These are phyloP conservation scores for Sonneratia alba DNA, from an alignment of 345 rosid species.

Conservation along the genomic window DNA sequence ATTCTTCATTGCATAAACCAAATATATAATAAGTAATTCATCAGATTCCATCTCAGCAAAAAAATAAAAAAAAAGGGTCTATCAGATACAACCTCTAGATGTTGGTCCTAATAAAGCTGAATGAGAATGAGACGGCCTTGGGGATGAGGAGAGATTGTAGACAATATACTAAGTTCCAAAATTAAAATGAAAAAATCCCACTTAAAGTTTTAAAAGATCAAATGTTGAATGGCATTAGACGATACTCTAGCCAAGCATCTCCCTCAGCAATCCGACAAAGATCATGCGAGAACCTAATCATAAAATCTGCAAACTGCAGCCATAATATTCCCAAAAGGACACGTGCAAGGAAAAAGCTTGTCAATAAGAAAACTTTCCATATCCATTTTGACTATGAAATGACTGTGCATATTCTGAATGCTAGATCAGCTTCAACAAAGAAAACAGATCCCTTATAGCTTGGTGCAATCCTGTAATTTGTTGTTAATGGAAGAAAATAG, in stretches of 20 bases:
- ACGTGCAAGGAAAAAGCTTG: not conserved
- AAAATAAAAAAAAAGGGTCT: too few relatives aligned
- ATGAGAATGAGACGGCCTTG: not conserved
- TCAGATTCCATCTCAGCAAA: too few relatives aligned
- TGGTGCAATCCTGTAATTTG: too few relatives aligned
- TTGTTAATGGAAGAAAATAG: too few relatives aligned
- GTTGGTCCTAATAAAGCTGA: not conserved
- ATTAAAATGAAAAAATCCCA: not conserved
- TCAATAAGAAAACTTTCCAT: too few relatives aligned
- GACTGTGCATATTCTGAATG: too few relatives aligned
- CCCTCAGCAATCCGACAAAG: not conserved
- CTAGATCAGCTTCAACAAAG: too few relatives aligned
- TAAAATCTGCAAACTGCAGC: not conserved
- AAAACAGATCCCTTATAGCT: too few relatives aligned
- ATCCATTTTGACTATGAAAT: too few relatives aligned
- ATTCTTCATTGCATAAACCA: not conserved
- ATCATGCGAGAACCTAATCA: not conserved
- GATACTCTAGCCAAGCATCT: not conserved
- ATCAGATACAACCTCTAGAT: not conserved
- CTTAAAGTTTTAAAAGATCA: not conserved
- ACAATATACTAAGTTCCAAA: not conserved
- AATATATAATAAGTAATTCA: not conserved
- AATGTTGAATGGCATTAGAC: not conserved
- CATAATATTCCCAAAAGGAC: not conserved
- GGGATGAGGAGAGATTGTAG: not conserved